Base-by-base conservation (phyloP, 352 stramenopile species). In the Phytopythium ostracodes region DNA sequence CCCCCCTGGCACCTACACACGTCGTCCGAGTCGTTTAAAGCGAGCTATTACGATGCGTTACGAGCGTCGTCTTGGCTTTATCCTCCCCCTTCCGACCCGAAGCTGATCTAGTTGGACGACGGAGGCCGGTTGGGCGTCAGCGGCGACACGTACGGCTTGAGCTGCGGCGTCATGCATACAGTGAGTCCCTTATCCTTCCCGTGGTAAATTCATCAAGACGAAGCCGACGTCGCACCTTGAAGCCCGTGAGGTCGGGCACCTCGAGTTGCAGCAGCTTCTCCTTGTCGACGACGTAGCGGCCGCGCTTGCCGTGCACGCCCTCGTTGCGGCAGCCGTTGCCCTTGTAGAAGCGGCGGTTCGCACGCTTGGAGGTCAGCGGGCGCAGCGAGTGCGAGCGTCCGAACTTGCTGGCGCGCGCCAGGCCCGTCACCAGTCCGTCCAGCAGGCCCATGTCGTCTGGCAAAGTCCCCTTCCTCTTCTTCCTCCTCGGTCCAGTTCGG, bases 311-410 rank as follows among this genome's bases (percentile, higher is more conserved):
- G 67, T 93, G 94, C 35, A 94, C 74, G 51, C 94, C 94, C 67
- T 98, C 91, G 66, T 96, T 98, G 31, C 91, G 94, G 67, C 80
- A 93, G 70, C 91, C 91, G 57, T 98, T 98, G 35, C 94, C 94
- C 74, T 98, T 98, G 84, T 98, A 98, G 77, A 96, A 98, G 63
- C 94, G 92, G 74, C 96, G 96, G 66, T 96, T 93, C 33, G 88
- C 94, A 49, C 90, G 87, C 80, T 98, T 98, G 61, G 89, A 96
- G 33, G 86, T 98, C 31, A 98, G 83, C 33, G 92, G 91, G 35
- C 82, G 86, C 53, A 95, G 74, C 63, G 82, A 89, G 78, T 93
- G 84, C 66, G 81, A 90, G 62, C 74, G 71, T 27, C 86, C 84
- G 67, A 95, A 95, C 72, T 95, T 95, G 83, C 84, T 93, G 69